These are phyloP conservation scores for Clitocybe nebularis DNA, from an alignment of 1,284 basidiomycete genomes.

Conservation along the genomic window DNA sequence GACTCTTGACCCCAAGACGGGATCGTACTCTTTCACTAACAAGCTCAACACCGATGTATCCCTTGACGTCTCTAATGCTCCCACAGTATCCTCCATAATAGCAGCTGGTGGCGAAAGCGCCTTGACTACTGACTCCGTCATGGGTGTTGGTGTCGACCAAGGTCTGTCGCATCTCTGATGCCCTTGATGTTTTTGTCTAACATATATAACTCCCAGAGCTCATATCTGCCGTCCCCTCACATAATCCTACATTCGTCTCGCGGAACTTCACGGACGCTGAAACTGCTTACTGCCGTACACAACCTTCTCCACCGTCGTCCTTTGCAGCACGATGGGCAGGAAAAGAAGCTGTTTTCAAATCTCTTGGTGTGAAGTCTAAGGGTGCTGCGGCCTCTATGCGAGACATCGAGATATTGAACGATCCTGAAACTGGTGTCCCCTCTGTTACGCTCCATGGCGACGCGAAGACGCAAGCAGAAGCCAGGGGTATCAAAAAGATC, in stretches of 20 bases:
- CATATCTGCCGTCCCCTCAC: slow-evolving; percentile 88
- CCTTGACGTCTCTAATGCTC: slow-evolving; percentile 65
- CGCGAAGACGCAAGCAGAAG: slow-evolving; percentile 69
- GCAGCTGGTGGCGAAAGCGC: slow-evolving; percentile 34
- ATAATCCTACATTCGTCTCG: slow-evolving; percentile 84
- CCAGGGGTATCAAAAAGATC: slow-evolving; percentile 73
- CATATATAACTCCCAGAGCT: slow-evolving; percentile 56
- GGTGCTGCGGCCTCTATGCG: slow-evolving; percentile 92
- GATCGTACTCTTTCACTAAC: slow-evolving; percentile 76
- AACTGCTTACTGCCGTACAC: slow-evolving; percentile 82
- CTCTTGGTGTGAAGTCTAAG: slow-evolving; percentile 87
- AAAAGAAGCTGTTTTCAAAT: slow-evolving; percentile 98
- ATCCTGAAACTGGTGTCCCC: slow-evolving; percentile 59
- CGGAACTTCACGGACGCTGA: slow-evolving; percentile 95
- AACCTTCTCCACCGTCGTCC: slow-evolving; percentile 85
- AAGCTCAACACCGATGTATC: slow-evolving; percentile 55
- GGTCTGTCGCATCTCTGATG: slow-evolving; percentile 38
- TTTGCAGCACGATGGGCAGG: slow-evolving; percentile 97
- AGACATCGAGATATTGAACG: slow-evolving; percentile 93
- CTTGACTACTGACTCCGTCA: slow-evolving; percentile 33
- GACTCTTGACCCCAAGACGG: slow-evolving; percentile 77
- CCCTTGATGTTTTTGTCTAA: slow-evolving; percentile 7
- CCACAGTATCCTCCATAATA: slow-evolving; percentile 55
- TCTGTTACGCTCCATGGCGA: slow-evolving; percentile 81
- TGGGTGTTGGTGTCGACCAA: slow-evolving; percentile 86